Conservation (phyloP, 148 eudicot species). For the Rhododendron mucronatum region DNA sequence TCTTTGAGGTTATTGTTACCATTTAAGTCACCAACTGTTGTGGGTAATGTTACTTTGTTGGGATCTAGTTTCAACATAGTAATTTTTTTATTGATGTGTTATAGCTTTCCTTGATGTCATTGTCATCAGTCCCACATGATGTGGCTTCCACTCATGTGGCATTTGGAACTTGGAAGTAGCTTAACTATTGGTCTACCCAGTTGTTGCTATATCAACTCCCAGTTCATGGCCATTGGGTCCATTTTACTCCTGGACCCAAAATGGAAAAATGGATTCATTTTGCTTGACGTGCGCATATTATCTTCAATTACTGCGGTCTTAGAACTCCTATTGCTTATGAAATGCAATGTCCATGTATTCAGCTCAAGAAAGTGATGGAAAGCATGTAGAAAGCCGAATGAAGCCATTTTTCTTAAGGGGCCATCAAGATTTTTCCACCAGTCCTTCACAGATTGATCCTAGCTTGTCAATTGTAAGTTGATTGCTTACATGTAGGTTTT, state of each 20-base stretch:
- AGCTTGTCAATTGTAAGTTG: slow-evolving; percentile 47
- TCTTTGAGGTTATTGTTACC: neutral
- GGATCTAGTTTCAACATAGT: neutral
- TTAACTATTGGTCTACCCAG: neutral
- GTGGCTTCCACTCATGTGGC: neutral
- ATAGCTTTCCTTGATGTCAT: neutral
- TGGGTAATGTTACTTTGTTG: neutral
- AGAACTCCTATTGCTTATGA: neutral
- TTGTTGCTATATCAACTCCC: neutral
- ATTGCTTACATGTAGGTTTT: neutral
- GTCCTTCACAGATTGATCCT: slow-evolving; percentile 43
- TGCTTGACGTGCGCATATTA: neutral
- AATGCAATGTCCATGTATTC: neutral
- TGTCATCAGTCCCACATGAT: neutral
- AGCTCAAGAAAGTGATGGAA: slow-evolving; percentile 53
- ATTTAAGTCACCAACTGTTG: neutral
- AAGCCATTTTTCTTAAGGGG: slow-evolving; percentile 45
- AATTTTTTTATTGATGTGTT: neutral
- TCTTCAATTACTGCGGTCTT: neutral
- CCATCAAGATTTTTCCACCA: slow-evolving; percentile 30
- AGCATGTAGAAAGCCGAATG: slow-evolving; percentile 34
- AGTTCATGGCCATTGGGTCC: neutral
- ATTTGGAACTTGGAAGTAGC: neutral
- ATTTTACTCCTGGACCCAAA: neutral
- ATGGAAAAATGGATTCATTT: neutral